phyloP scores from a whole-genome alignment of 192 early-diverging fungal species.

The Podila epicladia region DNA sequence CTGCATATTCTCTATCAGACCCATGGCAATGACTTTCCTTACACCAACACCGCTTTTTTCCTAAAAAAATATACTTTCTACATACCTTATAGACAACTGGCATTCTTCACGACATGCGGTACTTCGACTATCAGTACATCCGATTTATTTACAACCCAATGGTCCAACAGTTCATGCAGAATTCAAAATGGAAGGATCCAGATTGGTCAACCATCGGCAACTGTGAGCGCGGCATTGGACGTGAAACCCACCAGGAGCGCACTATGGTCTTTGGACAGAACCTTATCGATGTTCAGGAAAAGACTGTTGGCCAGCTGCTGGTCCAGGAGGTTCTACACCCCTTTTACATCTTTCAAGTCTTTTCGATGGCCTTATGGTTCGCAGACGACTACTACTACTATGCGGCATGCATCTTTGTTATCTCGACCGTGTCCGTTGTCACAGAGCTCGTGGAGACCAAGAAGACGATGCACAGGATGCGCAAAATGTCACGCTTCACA shows the following conservation, averaged over 20 bases:
- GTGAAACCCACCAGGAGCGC: constrained; percentile 65
- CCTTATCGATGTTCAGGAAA: constrained; percentile 76
- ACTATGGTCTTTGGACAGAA: constrained; percentile 76
- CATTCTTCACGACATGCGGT: constrained; percentile 54
- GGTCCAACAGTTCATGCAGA: constrained; percentile 58
- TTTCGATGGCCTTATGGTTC: constrained; percentile 83
- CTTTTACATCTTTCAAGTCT: constrained; percentile 85
- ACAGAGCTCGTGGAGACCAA: constrained; percentile 49
- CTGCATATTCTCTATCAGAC: constrained; percentile 25
- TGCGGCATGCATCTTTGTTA: constrained; percentile 90
- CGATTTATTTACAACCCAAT: constrained; percentile 63
- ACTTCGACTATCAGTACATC: constrained; percentile 66
- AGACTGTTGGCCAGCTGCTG: constrained; percentile 66
- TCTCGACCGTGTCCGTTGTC: constrained; percentile 76
- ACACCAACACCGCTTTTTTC: constrained; percentile 41
- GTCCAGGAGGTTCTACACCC: constrained; percentile 85
- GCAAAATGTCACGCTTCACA: constrained; percentile 88
- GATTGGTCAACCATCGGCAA: constrained; percentile 54
- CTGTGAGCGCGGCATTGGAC: constrained; percentile 64
- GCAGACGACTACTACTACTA: constrained; percentile 97
- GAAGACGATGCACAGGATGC: constrained; percentile 75
- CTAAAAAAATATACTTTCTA: constrained; percentile 56
- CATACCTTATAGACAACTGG: constrained; percentile 36
- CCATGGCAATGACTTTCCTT: not conserved
- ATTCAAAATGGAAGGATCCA: constrained; percentile 64